These are phyloP conservation scores for Ogataea haglerorum DNA, from an alignment of 805 yeast species.

Conservation along the genomic window DNA sequence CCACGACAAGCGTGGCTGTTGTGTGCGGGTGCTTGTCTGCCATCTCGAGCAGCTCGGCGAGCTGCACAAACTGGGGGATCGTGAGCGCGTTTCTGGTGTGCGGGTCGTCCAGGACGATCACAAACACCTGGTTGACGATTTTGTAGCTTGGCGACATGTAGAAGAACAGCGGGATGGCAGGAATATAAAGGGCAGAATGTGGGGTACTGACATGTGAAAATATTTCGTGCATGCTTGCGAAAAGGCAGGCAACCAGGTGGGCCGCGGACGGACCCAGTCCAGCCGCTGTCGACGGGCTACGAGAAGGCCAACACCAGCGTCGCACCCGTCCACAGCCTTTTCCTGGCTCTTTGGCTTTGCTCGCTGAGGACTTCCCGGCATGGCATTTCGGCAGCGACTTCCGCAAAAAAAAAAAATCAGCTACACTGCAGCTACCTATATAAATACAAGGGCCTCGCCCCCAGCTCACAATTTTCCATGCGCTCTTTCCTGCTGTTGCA, in stretches of 20 bases:
- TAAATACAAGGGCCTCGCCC: neutral
- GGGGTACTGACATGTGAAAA: constrained; percentile 10
- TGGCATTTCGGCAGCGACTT: constrained; percentile 2
- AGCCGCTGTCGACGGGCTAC: too few relatives aligned
- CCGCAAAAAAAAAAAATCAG: constrained; percentile 1
- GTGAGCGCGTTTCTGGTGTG: constrained; percentile 61
- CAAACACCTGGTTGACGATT: constrained; percentile 26
- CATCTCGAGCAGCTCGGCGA: constrained; percentile 55
- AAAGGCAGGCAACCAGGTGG: too few relatives aligned
- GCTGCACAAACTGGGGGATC: constrained; percentile 56
- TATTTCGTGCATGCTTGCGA: too few relatives aligned
- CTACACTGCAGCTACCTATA: neutral
- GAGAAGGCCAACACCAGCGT: too few relatives aligned
- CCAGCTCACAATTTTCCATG: constrained; percentile 2
- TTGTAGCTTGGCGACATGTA: constrained; percentile 6
- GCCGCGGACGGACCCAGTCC: too few relatives aligned
- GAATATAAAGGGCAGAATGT: constrained; percentile 1
- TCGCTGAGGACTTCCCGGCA: constrained; percentile 7
- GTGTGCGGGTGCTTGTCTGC: constrained; percentile 65
- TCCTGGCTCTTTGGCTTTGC: neutral
- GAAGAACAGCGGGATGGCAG: neutral
- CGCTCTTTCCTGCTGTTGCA: constrained; percentile 12
- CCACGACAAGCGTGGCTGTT: constrained; percentile 59
- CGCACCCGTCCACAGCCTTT: too few relatives aligned
- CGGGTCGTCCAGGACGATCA: constrained; percentile 67